phyloP scores from a whole-genome alignment of 257 asterid species.

The Penstemon newberryi region DNA sequence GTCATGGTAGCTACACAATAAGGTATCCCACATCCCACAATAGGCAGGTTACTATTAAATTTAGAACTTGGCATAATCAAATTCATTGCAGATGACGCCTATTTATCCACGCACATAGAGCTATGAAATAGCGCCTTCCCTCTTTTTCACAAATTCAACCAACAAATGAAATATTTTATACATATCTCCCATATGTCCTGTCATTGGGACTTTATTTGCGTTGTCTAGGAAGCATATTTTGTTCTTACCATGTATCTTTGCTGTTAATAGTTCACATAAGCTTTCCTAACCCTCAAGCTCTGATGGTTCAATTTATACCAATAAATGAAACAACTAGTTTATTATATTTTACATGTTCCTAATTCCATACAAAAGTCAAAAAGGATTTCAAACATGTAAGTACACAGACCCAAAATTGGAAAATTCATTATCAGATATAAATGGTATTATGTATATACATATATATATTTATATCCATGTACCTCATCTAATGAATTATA shows the following conservation, averaged over 20 bases:
- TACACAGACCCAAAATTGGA: not conserved
- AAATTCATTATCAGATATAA: slow-evolving; percentile 17
- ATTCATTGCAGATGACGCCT: too few species aligned
- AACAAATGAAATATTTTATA: too few species aligned
- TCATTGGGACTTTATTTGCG: not conserved
- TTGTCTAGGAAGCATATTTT: not conserved
- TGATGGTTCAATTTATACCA: not conserved
- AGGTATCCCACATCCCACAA: too few species aligned
- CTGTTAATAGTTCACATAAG: too few species aligned
- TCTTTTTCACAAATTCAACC: too few species aligned
- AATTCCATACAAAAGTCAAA: not conserved
- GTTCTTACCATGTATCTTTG: too few species aligned
- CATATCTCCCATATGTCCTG: not conserved
- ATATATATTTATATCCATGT: slow-evolving; percentile 22
- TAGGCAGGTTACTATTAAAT: too few species aligned
- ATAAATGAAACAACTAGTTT: not conserved
- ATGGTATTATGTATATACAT: not conserved
- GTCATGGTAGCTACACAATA: too few species aligned
- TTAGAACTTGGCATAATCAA: too few species aligned
- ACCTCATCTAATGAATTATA: slow-evolving; percentile 87
- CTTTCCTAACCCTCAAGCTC: not conserved
- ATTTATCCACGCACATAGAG: too few species aligned
- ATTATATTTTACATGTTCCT: not conserved
- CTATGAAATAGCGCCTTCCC: too few species aligned
- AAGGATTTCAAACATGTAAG: too few species aligned